Evolutionary conservation across 2,329 filamentous ascomycete species (phyloP), one percentile per base, ranked within the genome.

Genomic region (Herpotrichia juniperi): DNA sequence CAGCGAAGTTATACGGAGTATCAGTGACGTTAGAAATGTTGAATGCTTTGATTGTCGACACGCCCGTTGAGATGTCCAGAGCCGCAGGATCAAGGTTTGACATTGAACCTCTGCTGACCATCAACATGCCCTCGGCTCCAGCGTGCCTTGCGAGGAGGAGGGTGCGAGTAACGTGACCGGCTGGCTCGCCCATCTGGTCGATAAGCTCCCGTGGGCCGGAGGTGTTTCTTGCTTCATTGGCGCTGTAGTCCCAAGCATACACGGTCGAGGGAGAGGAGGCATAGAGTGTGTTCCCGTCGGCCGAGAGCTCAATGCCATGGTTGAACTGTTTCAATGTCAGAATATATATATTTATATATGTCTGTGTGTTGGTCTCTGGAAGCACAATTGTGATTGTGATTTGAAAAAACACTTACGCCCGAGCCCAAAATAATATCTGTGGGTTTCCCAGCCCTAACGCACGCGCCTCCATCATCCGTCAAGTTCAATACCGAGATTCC

Each of bases 41-140:
- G 71, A 84, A 86, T 28, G 83, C 83, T 54, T 86, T 87, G 64
- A 92, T 82, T 58, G 89, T 87, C n/a, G 84, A 84, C 53, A 84
- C 81, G 3, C 87, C 88, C 0, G 80, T 81, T 3, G 67, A 67
- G 24, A 81, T 66, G 50, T 83, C 71, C 11, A 74, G 71, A 1
- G 88, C 81, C 4, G 74, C 34, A 48, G 66, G 50, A 66, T 92
- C 88, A 25, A 88, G 76, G 66, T 91, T 90, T 25, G 76, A 74
- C 26, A 78, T 75, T 61, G 83, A 88, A 35, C 89, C 88, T 52
- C 86, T 81, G 34, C 83, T 88, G 34, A 91, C 81, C 39, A 91
- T 71, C 3, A 92, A 76, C 54, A 83, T 75, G 17, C 81, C 82
- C 0, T 83, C 79, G 37, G 14, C 37, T 14, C n/a, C n/a, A 7